Percentiles rank a stretch among this genome's conserved stretches.
Conservation (phyloP, 371 early-diverging fungal species). For the Syncephalis fuscata region DNA sequence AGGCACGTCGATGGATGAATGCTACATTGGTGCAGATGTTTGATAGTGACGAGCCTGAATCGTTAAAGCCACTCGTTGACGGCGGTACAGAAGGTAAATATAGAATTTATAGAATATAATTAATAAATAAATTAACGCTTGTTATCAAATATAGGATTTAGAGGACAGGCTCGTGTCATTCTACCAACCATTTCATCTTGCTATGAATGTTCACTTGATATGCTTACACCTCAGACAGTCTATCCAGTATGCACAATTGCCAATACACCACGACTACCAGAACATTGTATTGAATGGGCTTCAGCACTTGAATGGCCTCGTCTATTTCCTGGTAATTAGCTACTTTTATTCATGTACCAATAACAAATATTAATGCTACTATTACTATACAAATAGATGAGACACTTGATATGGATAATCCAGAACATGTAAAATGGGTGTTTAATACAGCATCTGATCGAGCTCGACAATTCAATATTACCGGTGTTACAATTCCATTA, state of each 20-base stretch:
- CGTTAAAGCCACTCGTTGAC: conserved; percentile 78
- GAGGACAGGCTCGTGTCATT: conserved; percentile 88
- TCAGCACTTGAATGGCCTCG: conserved; percentile 84
- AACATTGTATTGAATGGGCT: conserved; percentile 82
- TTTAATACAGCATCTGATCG: conserved; percentile 53
- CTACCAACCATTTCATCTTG: conserved; percentile 64
- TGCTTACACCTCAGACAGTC: conserved; percentile 40
- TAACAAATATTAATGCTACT: not conserved
- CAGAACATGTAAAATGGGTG: conserved; percentile 81
- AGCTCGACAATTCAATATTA: conserved; percentile 64
- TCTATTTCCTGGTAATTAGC: conserved; percentile 10
- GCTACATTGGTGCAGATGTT: conserved; percentile 64
- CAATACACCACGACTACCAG: conserved; percentile 75
- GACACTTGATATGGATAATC: conserved; percentile 83
- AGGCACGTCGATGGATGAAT: conserved; percentile 94
- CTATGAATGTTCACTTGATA: conserved; percentile 69
- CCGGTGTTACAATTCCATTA: conserved; percentile 80
- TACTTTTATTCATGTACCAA: not conserved
- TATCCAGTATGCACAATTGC: conserved; percentile 58
- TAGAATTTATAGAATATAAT: no score
- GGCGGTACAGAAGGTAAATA: conserved; percentile 84
- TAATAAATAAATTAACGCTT: no score
- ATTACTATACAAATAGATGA: conserved; percentile 21
- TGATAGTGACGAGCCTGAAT: conserved; percentile 43
- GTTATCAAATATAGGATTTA: conserved; percentile 33